Percentiles rank a stretch among this genome's conserved stretches.
Evolutionary conservation across 2,329 filamentous ascomycete genomes (phyloP).

Genomic region (Colletotrichum coccodes): DNA sequence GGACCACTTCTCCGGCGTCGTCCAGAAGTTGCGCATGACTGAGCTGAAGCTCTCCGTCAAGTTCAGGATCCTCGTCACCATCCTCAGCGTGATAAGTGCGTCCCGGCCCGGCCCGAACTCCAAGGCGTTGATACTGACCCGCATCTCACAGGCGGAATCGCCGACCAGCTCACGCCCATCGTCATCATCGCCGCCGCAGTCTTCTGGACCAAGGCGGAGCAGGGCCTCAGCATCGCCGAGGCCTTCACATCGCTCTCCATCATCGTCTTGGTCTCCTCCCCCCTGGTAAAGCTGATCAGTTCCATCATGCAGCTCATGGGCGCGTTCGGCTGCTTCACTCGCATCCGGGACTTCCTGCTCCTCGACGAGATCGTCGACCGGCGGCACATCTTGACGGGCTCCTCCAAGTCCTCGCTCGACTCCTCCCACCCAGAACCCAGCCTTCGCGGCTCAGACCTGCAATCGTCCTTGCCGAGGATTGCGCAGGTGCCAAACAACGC

Average conservation of each 20-base stretch:
- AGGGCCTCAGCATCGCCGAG: slow-evolving; percentile 42
- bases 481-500: background rate
- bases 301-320: slow-evolving; percentile 46
- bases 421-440: background rate
- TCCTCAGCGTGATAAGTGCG: slow-evolving; percentile 37
- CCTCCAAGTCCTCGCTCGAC: slow-evolving; percentile 12
- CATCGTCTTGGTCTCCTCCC: slow-evolving; percentile 44
- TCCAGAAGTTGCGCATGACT: slow-evolving; percentile 47
- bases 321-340: slow-evolving; percentile 43
- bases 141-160: slow-evolving; percentile 35
- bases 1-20: slow-evolving; percentile 40
- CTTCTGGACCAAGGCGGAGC: slow-evolving; percentile 42
- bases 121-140: background rate
- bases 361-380: slow-evolving; percentile 38
- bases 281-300: slow-evolving; percentile 44
- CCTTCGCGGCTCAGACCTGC: slow-evolving; percentile 20
- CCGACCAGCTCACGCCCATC: slow-evolving; percentile 43
- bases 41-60: slow-evolving; percentile 51
- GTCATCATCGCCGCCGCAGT: slow-evolving; percentile 46
- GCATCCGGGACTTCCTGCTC: slow-evolving; percentile 45
- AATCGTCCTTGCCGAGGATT: slow-evolving; percentile 29
- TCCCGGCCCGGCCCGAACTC: background rate
- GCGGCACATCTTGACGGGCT: slow-evolving; percentile 13
- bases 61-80: slow-evolving; percentile 48
- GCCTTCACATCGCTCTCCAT: slow-evolving; percentile 50